These are phyloP conservation scores for Hypoxylon sp. DNA, from an alignment of 2,329 filamentous ascomycete species.

Conservation along the genomic window DNA sequence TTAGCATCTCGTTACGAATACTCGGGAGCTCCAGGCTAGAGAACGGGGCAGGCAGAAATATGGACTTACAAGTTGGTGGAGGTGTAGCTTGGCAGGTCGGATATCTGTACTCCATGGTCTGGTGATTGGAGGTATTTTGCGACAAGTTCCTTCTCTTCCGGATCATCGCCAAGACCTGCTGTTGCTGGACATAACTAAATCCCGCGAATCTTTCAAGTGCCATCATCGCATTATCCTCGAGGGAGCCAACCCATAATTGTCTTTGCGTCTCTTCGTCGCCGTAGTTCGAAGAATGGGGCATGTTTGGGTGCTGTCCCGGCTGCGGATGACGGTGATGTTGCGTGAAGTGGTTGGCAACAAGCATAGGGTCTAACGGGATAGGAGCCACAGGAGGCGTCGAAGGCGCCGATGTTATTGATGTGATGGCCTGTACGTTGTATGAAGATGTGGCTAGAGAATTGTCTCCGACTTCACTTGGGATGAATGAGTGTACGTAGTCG, in stretches of 20 bases:
- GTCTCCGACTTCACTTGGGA: conserved; percentile 28
- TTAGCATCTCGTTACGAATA: too few relatives aligned
- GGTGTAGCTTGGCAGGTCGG: conserved; percentile 37
- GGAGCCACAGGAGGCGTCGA: conserved; percentile 32
- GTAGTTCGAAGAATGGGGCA: conserved; percentile 31
- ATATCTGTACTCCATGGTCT: conserved; percentile 39
- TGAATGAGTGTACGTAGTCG: conserved; percentile 35
- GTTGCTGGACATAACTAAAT: conserved; percentile 45
- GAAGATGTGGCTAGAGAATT: conserved; percentile 34
- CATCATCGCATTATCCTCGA: conserved; percentile 42
- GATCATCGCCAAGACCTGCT: conserved; percentile 44
- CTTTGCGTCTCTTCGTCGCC: conserved; percentile 34
- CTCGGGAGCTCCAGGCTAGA: too few relatives aligned
- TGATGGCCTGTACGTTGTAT: conserved; percentile 37
- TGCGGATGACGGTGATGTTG: conserved; percentile 36
- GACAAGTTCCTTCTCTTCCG: conserved; percentile 41
- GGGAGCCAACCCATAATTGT: conserved; percentile 35
- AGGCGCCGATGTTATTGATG: conserved; percentile 40
- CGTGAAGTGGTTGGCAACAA: conserved; percentile 20
- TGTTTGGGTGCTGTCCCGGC: conserved; percentile 20
- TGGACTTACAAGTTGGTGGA: conserved; percentile 34
- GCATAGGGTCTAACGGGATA: conserved; percentile 37
- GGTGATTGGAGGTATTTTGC: conserved; percentile 32
- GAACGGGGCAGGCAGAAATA: too few relatives aligned
- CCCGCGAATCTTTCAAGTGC: conserved; percentile 46